A percentile compares a stretch with the other conserved stretches of the same genome.
Evolutionary conservation across 192 early-diverging fungal species (phyloP).

Genomic region (Mortierella claussenii): DNA sequence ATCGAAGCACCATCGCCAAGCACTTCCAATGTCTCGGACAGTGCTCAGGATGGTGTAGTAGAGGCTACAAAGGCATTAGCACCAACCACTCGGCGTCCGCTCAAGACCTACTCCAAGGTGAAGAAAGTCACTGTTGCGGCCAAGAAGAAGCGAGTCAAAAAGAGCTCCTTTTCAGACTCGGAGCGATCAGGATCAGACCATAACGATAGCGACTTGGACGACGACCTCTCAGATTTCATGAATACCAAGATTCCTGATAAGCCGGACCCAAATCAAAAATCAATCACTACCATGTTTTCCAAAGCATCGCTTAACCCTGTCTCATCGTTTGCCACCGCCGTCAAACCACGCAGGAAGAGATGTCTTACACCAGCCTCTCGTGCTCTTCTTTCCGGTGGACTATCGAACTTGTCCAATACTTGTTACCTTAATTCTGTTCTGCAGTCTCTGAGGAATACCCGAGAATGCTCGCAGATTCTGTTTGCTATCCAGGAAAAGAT

Average conservation of each 20-base stretch:
- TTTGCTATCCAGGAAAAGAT: constrained; percentile 27
- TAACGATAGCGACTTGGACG: constrained; percentile 14
- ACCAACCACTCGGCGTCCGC: not conserved
- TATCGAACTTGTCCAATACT: constrained; percentile 37
- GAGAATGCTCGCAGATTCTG: constrained; percentile 10
- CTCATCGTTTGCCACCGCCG: not conserved
- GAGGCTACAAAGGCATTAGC: not conserved
- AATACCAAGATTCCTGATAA: constrained; percentile 13
- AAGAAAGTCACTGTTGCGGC: not conserved
- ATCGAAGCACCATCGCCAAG: not conserved
- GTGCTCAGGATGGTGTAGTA: too few species aligned
- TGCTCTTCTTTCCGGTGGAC: constrained; percentile 30
- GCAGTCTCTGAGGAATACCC: constrained; percentile 26
- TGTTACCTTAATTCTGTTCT: constrained; percentile 49
- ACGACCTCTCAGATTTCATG: constrained; percentile 18
- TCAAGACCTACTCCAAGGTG: not conserved
- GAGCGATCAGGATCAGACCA: constrained; percentile 8
- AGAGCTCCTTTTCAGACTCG: constrained; percentile 21
- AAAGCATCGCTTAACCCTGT: not conserved
- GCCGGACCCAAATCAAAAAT: constrained; percentile 44
- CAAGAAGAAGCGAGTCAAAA: constrained; percentile 9
- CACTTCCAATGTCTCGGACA: not conserved
- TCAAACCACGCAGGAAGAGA: constrained; percentile 13
- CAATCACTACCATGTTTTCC: constrained; percentile 40
- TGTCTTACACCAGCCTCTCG: constrained; percentile 10